phyloP scores from a whole-genome alignment of 345 rosid species.

The Linum trigynum region DNA sequence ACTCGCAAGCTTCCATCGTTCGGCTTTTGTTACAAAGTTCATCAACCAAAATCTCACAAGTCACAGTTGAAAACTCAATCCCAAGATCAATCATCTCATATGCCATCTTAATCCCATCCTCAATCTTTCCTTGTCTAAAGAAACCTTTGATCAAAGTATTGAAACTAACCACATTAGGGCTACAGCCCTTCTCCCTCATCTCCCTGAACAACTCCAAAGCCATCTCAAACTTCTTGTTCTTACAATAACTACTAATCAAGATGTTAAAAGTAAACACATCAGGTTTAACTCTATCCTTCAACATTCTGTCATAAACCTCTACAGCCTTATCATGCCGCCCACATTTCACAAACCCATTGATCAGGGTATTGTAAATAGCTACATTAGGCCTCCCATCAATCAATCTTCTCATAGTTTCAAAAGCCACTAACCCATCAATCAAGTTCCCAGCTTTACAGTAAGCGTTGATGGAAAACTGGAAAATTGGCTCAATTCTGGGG shows the following conservation, averaged over 20 bases:
- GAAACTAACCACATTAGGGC: conserved; percentile 72
- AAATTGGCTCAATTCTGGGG: conserved; percentile 54
- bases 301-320: conserved; percentile 49
- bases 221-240: conserved; percentile 34
- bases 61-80: conserved; percentile 44
- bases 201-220: conserved; percentile 66
- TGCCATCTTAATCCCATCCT: conserved; percentile 64
- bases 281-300: conserved; percentile 52
- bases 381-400: conserved; percentile 60
- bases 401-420: conserved; percentile 56
- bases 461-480: conserved; percentile 41
- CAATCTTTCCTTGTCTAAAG: conserved; percentile 45
- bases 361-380: conserved; percentile 48
- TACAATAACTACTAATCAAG: conserved; percentile 61
- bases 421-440: conserved; percentile 43
- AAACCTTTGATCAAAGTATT: conserved; percentile 72
- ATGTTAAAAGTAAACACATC: conserved; percentile 68
- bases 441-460: conserved; percentile 50
- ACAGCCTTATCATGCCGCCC: conserved; percentile 40
- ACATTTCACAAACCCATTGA: conserved; percentile 59
- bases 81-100: conserved; percentile 72
- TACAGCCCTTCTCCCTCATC: conserved; percentile 64
- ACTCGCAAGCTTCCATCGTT: conserved; percentile 38
- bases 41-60: conserved; percentile 78
- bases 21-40: conserved; percentile 53